Conservation (phyloP, 140 eudicot genomes). For the Senecio squalidus region DNA sequence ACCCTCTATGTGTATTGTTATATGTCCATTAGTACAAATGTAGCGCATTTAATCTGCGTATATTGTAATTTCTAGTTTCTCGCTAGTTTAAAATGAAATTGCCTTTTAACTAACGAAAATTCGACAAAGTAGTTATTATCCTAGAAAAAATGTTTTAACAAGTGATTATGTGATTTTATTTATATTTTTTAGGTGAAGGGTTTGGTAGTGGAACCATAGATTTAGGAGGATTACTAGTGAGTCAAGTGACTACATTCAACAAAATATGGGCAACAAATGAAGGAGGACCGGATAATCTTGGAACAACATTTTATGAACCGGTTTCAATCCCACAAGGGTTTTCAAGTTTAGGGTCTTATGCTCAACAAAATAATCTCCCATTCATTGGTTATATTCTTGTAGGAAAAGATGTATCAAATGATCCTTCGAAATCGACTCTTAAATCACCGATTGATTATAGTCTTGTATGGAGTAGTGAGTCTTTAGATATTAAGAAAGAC, state of each 20-base stretch:
- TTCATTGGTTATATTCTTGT: conserved; percentile 28
- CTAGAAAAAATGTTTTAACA: too few species aligned
- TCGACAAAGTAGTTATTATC: too few species aligned
- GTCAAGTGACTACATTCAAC: conserved; percentile 27
- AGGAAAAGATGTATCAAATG: conserved; percentile 26
- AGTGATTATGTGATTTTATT: neutral
- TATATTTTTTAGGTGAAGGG: conserved; percentile 17
- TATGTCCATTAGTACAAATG: too few species aligned
- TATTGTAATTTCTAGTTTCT: too few species aligned
- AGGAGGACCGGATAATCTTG: conserved; percentile 41
- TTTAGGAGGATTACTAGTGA: conserved; percentile 39
- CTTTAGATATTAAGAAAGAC: conserved; percentile 27
- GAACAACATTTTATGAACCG: conserved; percentile 36
- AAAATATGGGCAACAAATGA: conserved; percentile 34
- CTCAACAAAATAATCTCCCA: conserved; percentile 28
- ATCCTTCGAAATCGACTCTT: conserved; percentile 15
- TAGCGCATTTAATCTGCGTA: too few species aligned
- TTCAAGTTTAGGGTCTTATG: conserved; percentile 30
- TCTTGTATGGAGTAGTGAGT: conserved; percentile 44
- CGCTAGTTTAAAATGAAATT: too few species aligned
- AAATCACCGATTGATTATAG: conserved; percentile 32
- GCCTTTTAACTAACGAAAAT: too few species aligned
- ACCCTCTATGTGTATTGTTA: neutral
- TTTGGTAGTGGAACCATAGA: conserved; percentile 38
- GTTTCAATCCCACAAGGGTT: conserved; percentile 36